Conservation (phyloP, 331 rosid species). For the Malus hybrid region DNA sequence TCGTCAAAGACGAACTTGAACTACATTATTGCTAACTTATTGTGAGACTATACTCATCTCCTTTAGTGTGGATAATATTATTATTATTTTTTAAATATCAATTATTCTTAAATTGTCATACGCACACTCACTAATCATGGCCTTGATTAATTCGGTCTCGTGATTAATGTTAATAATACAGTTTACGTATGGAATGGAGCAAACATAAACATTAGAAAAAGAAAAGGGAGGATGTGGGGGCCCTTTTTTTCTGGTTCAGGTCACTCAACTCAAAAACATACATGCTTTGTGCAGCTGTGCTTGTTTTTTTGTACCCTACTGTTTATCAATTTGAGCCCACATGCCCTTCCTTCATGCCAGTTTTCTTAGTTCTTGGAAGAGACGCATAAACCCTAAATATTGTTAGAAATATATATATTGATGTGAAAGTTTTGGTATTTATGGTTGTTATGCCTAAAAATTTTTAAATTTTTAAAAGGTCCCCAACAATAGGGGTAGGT, state of each 20-base stretch:
- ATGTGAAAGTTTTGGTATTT: no score
- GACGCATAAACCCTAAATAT: no score
- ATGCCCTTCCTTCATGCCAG: no score
- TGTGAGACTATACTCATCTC: accelerated
- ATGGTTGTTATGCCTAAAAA: no score
- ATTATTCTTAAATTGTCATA: neutral
- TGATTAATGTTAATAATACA: neutral
- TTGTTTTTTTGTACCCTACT: neutral
- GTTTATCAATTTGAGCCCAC: no score
- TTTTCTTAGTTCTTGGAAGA: no score
- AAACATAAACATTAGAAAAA: neutral
- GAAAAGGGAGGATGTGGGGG: neutral
- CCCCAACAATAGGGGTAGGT: no score
- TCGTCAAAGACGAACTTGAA: accelerated
- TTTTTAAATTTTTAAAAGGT: no score
- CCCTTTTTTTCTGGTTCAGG: neutral
- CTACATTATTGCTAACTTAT: no score
- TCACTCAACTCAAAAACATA: neutral
- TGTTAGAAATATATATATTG: no score
- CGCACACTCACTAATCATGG: neutral
- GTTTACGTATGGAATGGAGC: neutral
- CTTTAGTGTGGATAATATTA: no score
- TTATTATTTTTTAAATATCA: no score
- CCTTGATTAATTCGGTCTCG: neutral
- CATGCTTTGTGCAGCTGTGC: neutral